Percentiles rank a stretch among this genome's conserved stretches.
phyloP scores from a whole-genome alignment of 2,329 filamentous ascomycete genomes.

The Didymella segeticola region DNA sequence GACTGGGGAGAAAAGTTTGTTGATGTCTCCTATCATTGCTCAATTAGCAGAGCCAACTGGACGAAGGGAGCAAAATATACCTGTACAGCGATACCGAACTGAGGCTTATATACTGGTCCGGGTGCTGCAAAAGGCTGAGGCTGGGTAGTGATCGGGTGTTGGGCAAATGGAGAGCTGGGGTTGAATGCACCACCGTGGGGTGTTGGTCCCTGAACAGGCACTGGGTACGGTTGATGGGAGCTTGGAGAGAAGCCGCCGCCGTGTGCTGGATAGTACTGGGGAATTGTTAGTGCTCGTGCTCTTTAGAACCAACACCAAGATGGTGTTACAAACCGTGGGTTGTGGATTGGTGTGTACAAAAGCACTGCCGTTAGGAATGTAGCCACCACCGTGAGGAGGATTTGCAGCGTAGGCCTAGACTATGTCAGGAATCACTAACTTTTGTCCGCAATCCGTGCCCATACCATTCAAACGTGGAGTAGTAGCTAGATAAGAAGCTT shows the following conservation, averaged over 20 bases:
- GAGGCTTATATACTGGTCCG: slow-evolving; percentile 15
- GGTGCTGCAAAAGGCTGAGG: slow-evolving; percentile 15
- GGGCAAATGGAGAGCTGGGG: slow-evolving; percentile 19
- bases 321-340: slow-evolving; percentile 4
- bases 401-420: slow-evolving; percentile 28
- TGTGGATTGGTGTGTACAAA: slow-evolving; percentile 17
- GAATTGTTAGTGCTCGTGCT: neutral
- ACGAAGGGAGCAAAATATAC: neutral
- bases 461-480: slow-evolving; percentile 24
- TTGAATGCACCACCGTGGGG: slow-evolving; percentile 25
- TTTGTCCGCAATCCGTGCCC: neutral
- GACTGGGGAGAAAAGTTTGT: slow-evolving; percentile 12
- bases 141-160: slow-evolving; percentile 13
- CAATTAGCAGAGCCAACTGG: neutral
- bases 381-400: slow-evolving; percentile 31
- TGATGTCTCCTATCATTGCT: slow-evolving; percentile 10
- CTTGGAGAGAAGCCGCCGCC: slow-evolving; percentile 1
- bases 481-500: neutral
- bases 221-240: neutral
- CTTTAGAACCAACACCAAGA: no score
- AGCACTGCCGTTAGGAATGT: slow-evolving; percentile 21
- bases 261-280: slow-evolving; percentile 1
- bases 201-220: neutral
- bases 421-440: neutral
- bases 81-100: slow-evolving; percentile 16